Base-by-base conservation (phyloP, 1,284 basidiomycete genomes). In the Puccinia horiana region DNA sequence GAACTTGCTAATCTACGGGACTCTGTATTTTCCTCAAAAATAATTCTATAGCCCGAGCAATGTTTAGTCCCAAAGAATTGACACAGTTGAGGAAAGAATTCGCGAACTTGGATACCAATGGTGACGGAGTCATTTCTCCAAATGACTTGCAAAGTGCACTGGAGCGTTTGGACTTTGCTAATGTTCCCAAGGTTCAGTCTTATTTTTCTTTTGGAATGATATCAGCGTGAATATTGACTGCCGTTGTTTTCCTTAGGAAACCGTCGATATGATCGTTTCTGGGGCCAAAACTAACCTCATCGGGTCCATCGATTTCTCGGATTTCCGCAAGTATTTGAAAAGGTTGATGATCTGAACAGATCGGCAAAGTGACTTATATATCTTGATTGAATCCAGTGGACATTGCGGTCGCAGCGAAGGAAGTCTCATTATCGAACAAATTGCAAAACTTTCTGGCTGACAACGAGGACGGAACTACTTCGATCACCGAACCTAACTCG, bases 31-130 rank as follows among this genome's bases (percentile, higher is more conserved):
- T 76, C 29, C 8, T 23, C 29, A 47, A 47, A 44, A n/a, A 32
- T 47, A 9, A 4, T 44, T 40, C 61, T 56, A 63, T 9, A 83
- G 78, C 76, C 37, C 32, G 82, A 56, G 82, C 82, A 18, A 80
- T 80, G 76, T 83, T 80, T 37, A 83, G 76, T 42, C 78, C 82
- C 20, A 83, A 80, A 65, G 78, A 78, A 79, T 76, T 78, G 52
- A 83, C 44, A 23, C 76, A 78, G 44, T 49, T 83, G 58, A 63
- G 82, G 42, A 82, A 75, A 54, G 80, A 82, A 44, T 82, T 82
- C 44, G 72, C 80, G 23, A 61, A 82, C 26, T 74, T 74, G 49
- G 80, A 82, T 42, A 65, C 73, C 20, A 69, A 82, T 52, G 58
- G 63, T 65, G 80, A 82, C 42, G 80, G 80, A 12, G 73, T 69